phyloP scores from a whole-genome alignment of 768 basidiomycete species.

The Clavulina sp. region DNA sequence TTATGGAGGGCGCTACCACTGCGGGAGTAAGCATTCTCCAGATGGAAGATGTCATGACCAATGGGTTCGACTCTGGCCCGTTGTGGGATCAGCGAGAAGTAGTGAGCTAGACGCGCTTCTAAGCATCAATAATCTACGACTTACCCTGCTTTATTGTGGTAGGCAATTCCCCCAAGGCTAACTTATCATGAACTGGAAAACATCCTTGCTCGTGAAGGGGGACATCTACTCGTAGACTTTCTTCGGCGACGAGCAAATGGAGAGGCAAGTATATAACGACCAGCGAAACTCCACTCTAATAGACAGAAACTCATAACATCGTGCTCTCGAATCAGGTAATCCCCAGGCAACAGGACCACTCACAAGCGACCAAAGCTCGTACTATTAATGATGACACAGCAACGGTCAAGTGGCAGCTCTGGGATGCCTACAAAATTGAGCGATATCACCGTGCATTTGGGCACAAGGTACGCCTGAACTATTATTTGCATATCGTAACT shows the following conservation, averaged over 20 bases:
- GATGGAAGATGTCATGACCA: slow-evolving; percentile 38
- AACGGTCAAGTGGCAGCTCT: slow-evolving; percentile 31
- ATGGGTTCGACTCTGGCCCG: slow-evolving; percentile 56
- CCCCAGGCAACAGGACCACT: slow-evolving; percentile 7
- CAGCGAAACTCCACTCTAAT: no score
- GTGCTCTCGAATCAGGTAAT: neutral
- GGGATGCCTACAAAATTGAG: slow-evolving; percentile 37
- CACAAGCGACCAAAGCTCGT: slow-evolving; percentile 33
- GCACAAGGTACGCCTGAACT: slow-evolving; percentile 36
- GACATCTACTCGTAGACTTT: slow-evolving; percentile 49
- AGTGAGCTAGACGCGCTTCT: slow-evolving; percentile 27
- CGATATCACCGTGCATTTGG: slow-evolving; percentile 43
- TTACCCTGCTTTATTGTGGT: neutral
- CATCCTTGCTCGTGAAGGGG: slow-evolving; percentile 43
- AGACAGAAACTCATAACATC: neutral
- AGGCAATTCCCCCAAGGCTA: slow-evolving; percentile 37
- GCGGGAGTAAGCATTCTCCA: slow-evolving; percentile 72
- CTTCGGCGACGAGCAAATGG: slow-evolving; percentile 30
- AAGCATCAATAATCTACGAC: neutral
- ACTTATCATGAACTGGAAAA: slow-evolving; percentile 42
- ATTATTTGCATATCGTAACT: neutral
- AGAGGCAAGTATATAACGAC: no score
- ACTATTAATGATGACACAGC: slow-evolving; percentile 38
- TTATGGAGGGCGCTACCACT: slow-evolving; percentile 44
- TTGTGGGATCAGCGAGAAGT: slow-evolving; percentile 39